These are phyloP conservation scores for Trichocladium antarcticum DNA, from an alignment of 495 filamentous ascomycete genomes.

Conservation along the genomic window DNA sequence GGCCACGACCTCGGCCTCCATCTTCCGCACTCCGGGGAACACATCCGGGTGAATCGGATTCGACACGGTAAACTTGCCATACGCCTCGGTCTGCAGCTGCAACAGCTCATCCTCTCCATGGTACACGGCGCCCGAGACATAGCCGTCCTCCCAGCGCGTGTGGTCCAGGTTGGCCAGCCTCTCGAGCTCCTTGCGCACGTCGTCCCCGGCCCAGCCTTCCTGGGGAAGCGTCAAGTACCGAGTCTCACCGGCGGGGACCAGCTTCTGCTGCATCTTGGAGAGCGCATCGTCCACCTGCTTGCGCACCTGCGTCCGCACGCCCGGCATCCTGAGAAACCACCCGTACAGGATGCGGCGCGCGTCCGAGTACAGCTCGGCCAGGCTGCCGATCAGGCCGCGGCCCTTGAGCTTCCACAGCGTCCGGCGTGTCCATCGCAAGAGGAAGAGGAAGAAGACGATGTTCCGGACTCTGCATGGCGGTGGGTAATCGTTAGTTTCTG, in stretches of 20 bases:
- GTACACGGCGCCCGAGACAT: constrained; percentile 91
- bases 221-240: constrained; percentile 69
- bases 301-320: constrained; percentile 70
- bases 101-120: constrained; percentile 80
- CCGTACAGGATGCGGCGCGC: constrained; percentile 66
- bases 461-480: constrained; percentile 56
- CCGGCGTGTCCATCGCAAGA: constrained; percentile 77
- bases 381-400: constrained; percentile 71
- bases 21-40: constrained; percentile 95
- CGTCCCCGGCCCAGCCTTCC: constrained; percentile 73
- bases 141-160: constrained; percentile 91
- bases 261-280: constrained; percentile 64
- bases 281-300: constrained; percentile 68
- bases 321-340: constrained; percentile 73
- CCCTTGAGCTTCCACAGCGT: constrained; percentile 73
- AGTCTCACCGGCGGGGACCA: constrained; percentile 63
- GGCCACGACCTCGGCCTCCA: constrained; percentile 96
- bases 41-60: constrained; percentile 99
- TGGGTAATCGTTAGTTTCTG: constrained; percentile 9
- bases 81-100: constrained; percentile 82
- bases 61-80: constrained; percentile 83
- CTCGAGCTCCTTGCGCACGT: constrained; percentile 67
- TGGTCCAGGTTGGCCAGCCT: constrained; percentile 78
- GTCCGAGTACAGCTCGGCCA: constrained; percentile 58
- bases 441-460: constrained; percentile 78